phyloP scores from a whole-genome alignment of 192 early-diverging fungal genomes.

The Gaertneriomyces semiglobifer region DNA sequence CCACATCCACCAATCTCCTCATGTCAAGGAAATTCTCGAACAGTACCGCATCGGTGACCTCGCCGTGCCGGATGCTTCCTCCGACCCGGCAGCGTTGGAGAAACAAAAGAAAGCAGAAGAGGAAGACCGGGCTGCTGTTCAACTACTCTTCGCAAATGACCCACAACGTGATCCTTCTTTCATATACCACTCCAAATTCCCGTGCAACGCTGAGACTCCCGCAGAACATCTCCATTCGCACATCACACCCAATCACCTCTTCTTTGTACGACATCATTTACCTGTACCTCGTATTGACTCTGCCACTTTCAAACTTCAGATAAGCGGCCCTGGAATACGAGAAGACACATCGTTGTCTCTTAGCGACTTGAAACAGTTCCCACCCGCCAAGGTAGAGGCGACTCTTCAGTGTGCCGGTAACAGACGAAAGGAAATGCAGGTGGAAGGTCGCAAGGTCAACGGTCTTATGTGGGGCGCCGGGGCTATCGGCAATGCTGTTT shows the following conservation, averaged over 20 bases:
- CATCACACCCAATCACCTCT: constrained; percentile 72
- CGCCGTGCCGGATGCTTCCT: constrained; percentile 7
- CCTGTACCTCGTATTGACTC: constrained; percentile 76
- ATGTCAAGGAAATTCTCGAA: constrained; percentile 45
- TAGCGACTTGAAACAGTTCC: constrained; percentile 53
- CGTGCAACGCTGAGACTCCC: constrained; percentile 85
- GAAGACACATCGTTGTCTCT: constrained; percentile 33
- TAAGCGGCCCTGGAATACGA: constrained; percentile 52
- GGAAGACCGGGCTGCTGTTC: constrained; percentile 28
- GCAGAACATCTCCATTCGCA: constrained; percentile 57
- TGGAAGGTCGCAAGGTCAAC: constrained; percentile 66
- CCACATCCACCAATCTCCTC: constrained; percentile 40
- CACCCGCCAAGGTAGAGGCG: constrained; percentile 56
- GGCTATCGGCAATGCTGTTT: constrained; percentile 74
- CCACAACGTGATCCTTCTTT: constrained; percentile 64
- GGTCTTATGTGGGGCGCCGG: constrained; percentile 80
- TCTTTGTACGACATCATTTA: constrained; percentile 87
- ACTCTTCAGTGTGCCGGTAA: constrained; percentile 85
- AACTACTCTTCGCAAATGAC: constrained; percentile 59
- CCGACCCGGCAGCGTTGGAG: not conserved
- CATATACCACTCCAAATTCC: constrained; percentile 62
- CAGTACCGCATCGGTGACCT: constrained; percentile 47
- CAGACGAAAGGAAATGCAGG: constrained; percentile 71
- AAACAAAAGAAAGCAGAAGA: not conserved
- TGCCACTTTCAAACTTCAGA: constrained; percentile 51